phyloP scores from a whole-genome alignment of 1,284 basidiomycete species.

The Leccinum pachyderme region DNA sequence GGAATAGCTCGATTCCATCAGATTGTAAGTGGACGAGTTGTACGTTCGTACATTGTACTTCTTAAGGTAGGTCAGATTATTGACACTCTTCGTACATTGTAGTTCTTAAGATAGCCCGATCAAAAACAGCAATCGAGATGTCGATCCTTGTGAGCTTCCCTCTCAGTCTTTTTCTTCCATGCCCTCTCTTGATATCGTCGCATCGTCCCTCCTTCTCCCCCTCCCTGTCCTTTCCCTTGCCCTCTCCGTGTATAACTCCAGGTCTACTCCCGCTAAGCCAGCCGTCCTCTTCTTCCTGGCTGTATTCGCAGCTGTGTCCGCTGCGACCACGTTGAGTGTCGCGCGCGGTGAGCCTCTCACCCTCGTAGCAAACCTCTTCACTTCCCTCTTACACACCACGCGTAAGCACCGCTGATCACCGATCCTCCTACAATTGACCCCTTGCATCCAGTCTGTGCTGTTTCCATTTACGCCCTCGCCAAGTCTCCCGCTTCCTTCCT shows the following conservation, averaged over 20 bases:
- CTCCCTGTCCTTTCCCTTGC: slow-evolving; percentile 22
- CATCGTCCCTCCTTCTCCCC: slow-evolving; percentile 26
- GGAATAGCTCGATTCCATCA: too few species aligned
- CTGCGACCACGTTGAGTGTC: slow-evolving; percentile 20
- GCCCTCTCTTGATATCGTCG: slow-evolving; percentile 27
- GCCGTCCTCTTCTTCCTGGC: slow-evolving; percentile 21
- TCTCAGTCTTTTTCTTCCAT: slow-evolving; percentile 23
- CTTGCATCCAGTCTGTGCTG: slow-evolving; percentile 20
- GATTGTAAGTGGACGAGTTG: too few species aligned
- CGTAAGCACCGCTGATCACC: slow-evolving; percentile 13
- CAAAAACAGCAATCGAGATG: slow-evolving; percentile 21
- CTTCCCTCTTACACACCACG: slow-evolving; percentile 20
- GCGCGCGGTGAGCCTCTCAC: slow-evolving; percentile 17
- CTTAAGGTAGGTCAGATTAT: slow-evolving; percentile 15
- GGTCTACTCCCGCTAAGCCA: slow-evolving; percentile 6
- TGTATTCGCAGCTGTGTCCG: slow-evolving; percentile 24
- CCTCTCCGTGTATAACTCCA: slow-evolving; percentile 13
- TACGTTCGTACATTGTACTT: not conserved
- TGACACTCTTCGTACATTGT: too few species aligned
- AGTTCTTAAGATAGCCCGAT: slow-evolving; percentile 7
- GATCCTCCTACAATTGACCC: not conserved
- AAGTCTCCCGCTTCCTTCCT: slow-evolving; percentile 12
- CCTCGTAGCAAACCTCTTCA: slow-evolving; percentile 16
- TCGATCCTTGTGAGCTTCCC: slow-evolving; percentile 12
- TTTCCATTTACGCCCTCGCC: slow-evolving; percentile 26